Conservation (phyloP, 2,329 filamentous ascomycete species). For the Ophiostoma australiae region DNA sequence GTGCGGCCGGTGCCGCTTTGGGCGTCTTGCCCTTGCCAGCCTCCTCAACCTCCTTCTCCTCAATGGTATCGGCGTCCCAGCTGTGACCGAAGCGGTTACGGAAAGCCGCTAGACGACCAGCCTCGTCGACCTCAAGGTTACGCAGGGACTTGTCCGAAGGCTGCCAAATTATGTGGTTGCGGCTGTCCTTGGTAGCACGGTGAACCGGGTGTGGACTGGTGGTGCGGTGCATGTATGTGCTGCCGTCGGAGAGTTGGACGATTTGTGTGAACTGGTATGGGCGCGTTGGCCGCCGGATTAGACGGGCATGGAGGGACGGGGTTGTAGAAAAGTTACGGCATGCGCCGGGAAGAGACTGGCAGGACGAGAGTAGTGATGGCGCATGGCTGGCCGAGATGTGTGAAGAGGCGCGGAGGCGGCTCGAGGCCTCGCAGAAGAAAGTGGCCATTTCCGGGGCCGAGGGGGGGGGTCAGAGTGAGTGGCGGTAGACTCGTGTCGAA, state of each 20-base stretch:
- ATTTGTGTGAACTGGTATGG: constrained; percentile 98
- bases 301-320: constrained; percentile 67
- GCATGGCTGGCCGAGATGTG: constrained; percentile 13
- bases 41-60: not conserved
- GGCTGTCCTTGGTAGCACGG: constrained; percentile 69
- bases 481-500: not conserved
- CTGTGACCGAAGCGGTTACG: constrained; percentile 74
- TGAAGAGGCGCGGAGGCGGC: constrained; percentile 16
- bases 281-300: constrained; percentile 79
- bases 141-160: constrained; percentile 72
- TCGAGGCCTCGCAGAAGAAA: constrained; percentile 12
- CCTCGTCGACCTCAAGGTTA: constrained; percentile 93
- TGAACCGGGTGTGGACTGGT: constrained; percentile 63
- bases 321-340: constrained; percentile 25
- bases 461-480: not conserved
- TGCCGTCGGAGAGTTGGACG: constrained; percentile 85
- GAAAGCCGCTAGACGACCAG: constrained; percentile 82
- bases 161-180: constrained; percentile 89
- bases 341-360: not conserved
- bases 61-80: constrained; percentile 59
- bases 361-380: not conserved
- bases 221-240: constrained; percentile 73
- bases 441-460: constrained; percentile 15
- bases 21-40: constrained; percentile 28
- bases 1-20: not conserved